Base-by-base conservation (phyloP, 169 alveolate genomes). In the Pseudocohnilembus persalinus region DNA sequence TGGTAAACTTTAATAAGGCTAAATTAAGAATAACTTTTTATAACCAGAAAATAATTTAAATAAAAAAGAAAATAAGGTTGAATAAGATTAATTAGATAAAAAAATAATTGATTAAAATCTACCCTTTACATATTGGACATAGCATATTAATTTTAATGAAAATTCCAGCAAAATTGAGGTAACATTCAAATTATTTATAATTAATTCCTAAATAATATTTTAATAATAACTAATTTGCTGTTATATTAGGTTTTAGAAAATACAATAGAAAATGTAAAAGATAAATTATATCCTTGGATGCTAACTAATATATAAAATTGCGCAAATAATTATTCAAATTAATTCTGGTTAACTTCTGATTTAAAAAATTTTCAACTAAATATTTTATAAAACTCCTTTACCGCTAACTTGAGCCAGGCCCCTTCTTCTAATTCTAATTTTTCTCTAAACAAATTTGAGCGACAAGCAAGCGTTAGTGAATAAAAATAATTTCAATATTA, bases 61-160 rank as follows among this genome's bases (percentile, higher is more conserved):
- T n/a, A n/a, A n/a, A n/a, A n/a, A n/a, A n/a, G n/a, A n/a, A n/a
- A n/a, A n/a, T n/a, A n/a, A n/a, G n/a, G n/a, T n/a, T n/a, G n/a
- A n/a, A n/a, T n/a, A n/a, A n/a, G n/a, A n/a, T n/a, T n/a, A n/a
- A n/a, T n/a, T n/a, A n/a, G n/a, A n/a, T n/a, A n/a, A n/a, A n/a
- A n/a, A 49, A 49, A 11, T 49, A 11, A 20, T 49, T 20, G 68
- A 49, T 20, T 20, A 4, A 11, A 4, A 49, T 4, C 68, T 11
- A 32, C 82, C 82, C 26, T 77, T 79, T 79, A 35, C 68, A 49
- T 76, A 79, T 63, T 79, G 84, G 84, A 64, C 76, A 49, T 74
- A 79, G n/a, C 31, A 35, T 29, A 31, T 35, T 28, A 64, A 64
- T n/a, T 79, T 49, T 28, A 33, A 49, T 64, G 84, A 79, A 29